Percentiles rank a stretch among this genome's conserved stretches.
phyloP scores from a whole-genome alignment of 352 stramenopile species.

The Halophytophthora polymorphica region DNA sequence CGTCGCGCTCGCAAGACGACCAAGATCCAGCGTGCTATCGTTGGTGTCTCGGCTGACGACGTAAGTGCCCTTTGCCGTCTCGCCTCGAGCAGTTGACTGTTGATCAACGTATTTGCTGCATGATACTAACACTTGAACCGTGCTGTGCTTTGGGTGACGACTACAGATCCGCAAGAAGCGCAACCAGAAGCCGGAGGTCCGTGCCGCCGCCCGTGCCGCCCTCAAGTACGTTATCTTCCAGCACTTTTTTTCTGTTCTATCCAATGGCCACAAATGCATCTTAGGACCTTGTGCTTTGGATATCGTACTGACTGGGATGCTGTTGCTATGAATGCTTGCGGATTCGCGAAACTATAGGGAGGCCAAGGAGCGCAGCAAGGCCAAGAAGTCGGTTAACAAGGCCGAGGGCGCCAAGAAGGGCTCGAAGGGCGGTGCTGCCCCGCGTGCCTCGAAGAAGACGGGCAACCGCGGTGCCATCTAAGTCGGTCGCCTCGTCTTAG shows the following conservation, averaged over 20 bases:
- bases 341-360: conserved; percentile 25
- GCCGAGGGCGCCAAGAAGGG: conserved; percentile 57
- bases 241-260: background rate
- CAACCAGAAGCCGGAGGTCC: conserved; percentile 94
- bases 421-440: conserved; percentile 56
- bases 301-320: background rate
- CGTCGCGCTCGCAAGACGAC: conserved; percentile 91
- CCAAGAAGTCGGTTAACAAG: conserved; percentile 73
- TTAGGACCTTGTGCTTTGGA: background rate
- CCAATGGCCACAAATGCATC: too few relatives aligned
- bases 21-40: conserved; percentile 97
- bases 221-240: conserved; percentile 87
- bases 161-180: conserved; percentile 96
- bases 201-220: conserved; percentile 88
- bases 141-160: conserved; percentile 1
- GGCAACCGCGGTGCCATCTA: conserved; percentile 89
- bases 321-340: background rate
- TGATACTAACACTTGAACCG: background rate
- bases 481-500: conserved; percentile 27
- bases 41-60: conserved; percentile 95
- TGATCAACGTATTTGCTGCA: too few relatives aligned
- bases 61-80: conserved; percentile 26
- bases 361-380: conserved; percentile 88
- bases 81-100: background rate
- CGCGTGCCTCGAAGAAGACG: conserved; percentile 84